Conservation (phyloP, 148 eudicot species). For the Spergularia marina region DNA sequence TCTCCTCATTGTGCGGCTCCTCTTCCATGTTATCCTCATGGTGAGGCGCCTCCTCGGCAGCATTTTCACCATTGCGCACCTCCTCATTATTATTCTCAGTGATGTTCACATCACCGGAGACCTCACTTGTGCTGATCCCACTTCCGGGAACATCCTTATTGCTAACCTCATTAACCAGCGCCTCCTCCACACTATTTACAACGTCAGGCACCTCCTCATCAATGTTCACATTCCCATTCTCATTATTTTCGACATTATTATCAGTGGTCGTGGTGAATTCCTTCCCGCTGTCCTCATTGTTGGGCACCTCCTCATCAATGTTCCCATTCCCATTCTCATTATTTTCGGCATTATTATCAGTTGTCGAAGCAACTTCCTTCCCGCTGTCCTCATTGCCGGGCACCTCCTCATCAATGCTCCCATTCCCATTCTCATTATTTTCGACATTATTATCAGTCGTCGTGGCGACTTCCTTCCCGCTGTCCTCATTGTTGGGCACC, state of each 20-base stretch:
- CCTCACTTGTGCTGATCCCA: background rate
- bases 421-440: background rate
- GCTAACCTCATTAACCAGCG: background rate
- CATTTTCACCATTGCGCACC: background rate
- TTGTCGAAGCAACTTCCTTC: background rate
- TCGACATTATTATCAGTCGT: background rate
- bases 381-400: background rate
- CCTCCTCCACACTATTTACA: background rate
- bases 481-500: background rate
- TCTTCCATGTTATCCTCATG: background rate
- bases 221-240: background rate
- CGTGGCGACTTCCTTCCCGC: background rate
- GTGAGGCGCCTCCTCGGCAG: background rate
- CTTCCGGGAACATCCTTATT: background rate
- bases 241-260: background rate
- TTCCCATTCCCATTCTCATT: background rate
- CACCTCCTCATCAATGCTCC: background rate
- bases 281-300: background rate
- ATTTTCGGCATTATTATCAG: background rate
- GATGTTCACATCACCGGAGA: background rate
- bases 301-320: conserved; percentile 2
- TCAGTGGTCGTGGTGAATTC: background rate
- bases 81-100: background rate
- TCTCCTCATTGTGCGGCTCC: background rate
- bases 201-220: background rate